Percentiles rank a stretch among this genome's conserved stretches.
Conservation (phyloP, 2,329 filamentous ascomycete genomes). For the Trichoderma atroviride region DNA sequence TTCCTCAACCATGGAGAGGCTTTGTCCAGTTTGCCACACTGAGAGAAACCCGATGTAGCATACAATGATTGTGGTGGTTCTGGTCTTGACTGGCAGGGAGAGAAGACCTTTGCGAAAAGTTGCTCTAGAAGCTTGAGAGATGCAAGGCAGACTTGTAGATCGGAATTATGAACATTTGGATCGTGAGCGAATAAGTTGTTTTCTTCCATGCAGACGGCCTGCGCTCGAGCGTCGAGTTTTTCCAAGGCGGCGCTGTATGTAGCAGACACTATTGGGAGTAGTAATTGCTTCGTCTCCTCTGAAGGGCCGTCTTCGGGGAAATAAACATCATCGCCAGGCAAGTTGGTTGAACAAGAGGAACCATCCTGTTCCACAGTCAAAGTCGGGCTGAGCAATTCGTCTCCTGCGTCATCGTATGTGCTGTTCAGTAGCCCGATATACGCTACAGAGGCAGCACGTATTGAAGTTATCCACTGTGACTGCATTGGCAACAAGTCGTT, state of each 20-base stretch:
- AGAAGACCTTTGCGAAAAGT: background rate
- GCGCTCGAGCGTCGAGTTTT: constrained; percentile 5
- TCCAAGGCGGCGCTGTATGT: constrained; percentile 9
- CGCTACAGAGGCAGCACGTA: constrained; percentile 12
- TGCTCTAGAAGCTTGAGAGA: constrained; percentile 6
- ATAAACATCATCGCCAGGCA: background rate
- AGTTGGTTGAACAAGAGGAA: background rate
- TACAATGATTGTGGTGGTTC: background rate
- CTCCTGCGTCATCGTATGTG: background rate
- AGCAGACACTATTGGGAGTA: constrained; percentile 9
- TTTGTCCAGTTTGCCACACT: background rate
- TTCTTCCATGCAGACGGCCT: background rate
- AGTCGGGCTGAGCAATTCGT: background rate
- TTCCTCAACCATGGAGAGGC: constrained; percentile 15
- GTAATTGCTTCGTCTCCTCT: constrained; percentile 6
- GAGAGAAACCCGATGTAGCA: background rate
- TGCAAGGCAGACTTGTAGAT: constrained; percentile 11
- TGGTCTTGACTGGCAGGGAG: background rate
- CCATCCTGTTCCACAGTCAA: background rate
- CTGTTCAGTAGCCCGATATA: constrained; percentile 17
- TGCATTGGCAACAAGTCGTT: constrained; percentile 13
- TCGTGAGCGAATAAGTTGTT: background rate
- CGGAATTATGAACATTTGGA: background rate
- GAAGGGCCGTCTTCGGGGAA: constrained; percentile 13
- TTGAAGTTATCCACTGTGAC: constrained; percentile 22